Conservation (phyloP, 345 rosid genomes). For the thale cress (Arabidopsis thaliana) region DNA sequence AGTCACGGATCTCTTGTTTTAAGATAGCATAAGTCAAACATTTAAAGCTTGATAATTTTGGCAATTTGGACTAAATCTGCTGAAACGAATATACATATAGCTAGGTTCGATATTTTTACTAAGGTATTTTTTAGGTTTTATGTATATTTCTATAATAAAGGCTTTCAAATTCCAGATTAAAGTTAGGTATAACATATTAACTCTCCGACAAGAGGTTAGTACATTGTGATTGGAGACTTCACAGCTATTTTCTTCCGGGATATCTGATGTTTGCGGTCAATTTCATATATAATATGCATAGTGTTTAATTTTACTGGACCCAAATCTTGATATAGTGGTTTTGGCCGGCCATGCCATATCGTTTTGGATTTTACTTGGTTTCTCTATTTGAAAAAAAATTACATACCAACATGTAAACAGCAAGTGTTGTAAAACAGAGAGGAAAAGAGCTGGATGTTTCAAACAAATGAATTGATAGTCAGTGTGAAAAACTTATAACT, state of each 20-base stretch:
- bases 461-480: background rate
- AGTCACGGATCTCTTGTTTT: slow-evolving; percentile 41
- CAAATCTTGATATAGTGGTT: slow-evolving; percentile 17
- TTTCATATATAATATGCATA: background rate
- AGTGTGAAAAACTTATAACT: background rate
- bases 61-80: slow-evolving; percentile 17
- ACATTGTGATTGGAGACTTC: slow-evolving; percentile 12
- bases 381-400: background rate
- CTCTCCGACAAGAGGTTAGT: slow-evolving; percentile 15
- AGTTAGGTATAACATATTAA: slow-evolving; percentile 7
- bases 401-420: background rate
- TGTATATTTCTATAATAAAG: background rate
- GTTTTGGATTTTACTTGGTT: slow-evolving; percentile 5
- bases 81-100: slow-evolving; percentile 3
- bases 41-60: slow-evolving; percentile 30
- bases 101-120: slow-evolving; percentile 7
- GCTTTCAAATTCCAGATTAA: slow-evolving; percentile 10
- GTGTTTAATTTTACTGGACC: slow-evolving; percentile 13
- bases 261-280: background rate
- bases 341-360: background rate
- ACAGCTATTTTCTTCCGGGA: background rate
- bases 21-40: slow-evolving; percentile 36
- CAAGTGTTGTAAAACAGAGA: background rate
- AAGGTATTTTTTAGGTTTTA: background rate
- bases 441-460: background rate